These are phyloP conservation scores for Cyberlindnera bimundalis DNA, from an alignment of 805 yeast genomes.

Conservation along the genomic window DNA sequence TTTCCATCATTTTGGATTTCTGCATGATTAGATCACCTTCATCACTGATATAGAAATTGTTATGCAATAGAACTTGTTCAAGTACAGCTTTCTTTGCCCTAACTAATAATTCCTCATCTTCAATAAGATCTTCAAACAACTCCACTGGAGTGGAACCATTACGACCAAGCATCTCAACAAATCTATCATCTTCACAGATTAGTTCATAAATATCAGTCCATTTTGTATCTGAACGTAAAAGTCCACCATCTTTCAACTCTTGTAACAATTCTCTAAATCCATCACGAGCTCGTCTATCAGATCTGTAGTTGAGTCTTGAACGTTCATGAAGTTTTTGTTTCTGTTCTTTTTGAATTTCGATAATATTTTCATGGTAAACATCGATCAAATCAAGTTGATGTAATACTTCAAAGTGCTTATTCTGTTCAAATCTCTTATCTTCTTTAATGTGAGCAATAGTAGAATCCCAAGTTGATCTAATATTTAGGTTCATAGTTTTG, in stretches of 20 bases:
- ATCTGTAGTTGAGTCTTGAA: conserved; percentile 42
- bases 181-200: conserved; percentile 54
- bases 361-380: conserved; percentile 39
- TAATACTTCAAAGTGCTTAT: conserved; percentile 50
- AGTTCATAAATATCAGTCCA: conserved; percentile 56
- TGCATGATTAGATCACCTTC: conserved; percentile 20
- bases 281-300: conserved; percentile 66
- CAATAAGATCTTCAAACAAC: conserved; percentile 69
- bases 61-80: conserved; percentile 44
- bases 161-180: conserved; percentile 63
- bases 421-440: conserved; percentile 55
- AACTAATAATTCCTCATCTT: conserved; percentile 53
- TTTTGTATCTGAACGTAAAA: conserved; percentile 46
- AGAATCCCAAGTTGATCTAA: conserved; percentile 21
- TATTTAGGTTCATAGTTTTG: conserved; percentile 29
- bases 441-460: conserved; percentile 19
- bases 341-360: conserved; percentile 29
- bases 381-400: conserved; percentile 58
- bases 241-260: conserved; percentile 30
- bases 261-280: conserved; percentile 47
- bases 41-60: conserved; percentile 25
- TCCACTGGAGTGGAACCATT: conserved; percentile 77
- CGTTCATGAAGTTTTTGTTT: conserved; percentile 21
- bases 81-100: conserved; percentile 59
- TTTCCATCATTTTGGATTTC: conserved; percentile 11